Conservation (phyloP, 2,329 filamentous ascomycete genomes). For the Aureobasidium sp. region DNA sequence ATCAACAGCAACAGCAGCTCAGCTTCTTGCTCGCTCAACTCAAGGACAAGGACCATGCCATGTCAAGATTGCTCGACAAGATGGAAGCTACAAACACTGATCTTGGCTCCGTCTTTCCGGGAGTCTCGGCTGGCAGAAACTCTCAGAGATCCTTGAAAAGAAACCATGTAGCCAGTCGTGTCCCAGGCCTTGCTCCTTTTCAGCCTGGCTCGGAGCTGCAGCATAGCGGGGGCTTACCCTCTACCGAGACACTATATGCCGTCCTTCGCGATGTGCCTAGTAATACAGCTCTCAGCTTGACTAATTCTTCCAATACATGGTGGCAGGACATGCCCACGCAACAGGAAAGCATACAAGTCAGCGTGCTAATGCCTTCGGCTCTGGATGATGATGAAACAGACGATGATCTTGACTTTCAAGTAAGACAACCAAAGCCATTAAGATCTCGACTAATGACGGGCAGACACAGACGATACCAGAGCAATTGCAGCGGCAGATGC, state of each 20-base stretch:
- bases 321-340: conserved; percentile 1
- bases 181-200: conserved; percentile 45
- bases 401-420: conserved; percentile 12
- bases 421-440: neutral
- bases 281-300: too few species aligned
- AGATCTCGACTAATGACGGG: neutral
- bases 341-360: neutral
- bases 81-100: conserved; percentile 51
- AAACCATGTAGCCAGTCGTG: conserved; percentile 45
- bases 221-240: neutral
- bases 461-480: conserved; percentile 12
- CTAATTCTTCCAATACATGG: neutral
- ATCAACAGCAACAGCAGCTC: conserved; percentile 42
- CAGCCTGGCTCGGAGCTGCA: conserved; percentile 1
- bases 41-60: conserved; percentile 52
- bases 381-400: conserved; percentile 10
- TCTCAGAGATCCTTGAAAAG: conserved; percentile 40
- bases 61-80: conserved; percentile 52
- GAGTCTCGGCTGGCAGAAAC: conserved; percentile 40
- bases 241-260: neutral
- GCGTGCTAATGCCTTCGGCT: neutral
- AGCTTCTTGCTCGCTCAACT: conserved; percentile 44
- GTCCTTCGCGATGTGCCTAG: conserved; percentile 1
- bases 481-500: conserved; percentile 4
- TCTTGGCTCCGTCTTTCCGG: conserved; percentile 51